Evolutionary conservation across 768 basidiomycete genomes (phyloP).

Genomic region (Collybia sp.): DNA sequence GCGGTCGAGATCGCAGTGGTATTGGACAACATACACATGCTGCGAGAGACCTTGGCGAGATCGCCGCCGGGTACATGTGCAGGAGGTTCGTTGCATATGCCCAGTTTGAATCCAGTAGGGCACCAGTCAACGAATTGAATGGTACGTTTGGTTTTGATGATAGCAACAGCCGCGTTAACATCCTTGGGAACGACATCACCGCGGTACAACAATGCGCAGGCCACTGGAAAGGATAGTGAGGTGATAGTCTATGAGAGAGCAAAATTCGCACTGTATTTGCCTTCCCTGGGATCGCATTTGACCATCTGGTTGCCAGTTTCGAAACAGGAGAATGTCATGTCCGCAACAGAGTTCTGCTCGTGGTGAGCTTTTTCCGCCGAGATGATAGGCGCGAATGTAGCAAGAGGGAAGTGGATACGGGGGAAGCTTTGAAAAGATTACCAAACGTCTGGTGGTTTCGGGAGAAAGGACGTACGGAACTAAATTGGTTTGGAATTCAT

Average conservation of each 20-base stretch:
- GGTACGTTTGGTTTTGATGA: slow-evolving; percentile 96
- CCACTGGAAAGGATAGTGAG: slow-evolving; percentile 50
- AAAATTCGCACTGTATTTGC: slow-evolving; percentile 85
- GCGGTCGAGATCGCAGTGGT: slow-evolving; percentile 92
- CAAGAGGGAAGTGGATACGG: slow-evolving; percentile 97
- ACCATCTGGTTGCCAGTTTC: slow-evolving; percentile 97
- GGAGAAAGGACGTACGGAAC: slow-evolving; percentile 84
- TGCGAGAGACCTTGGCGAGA: slow-evolving; percentile 88
- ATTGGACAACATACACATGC: slow-evolving; percentile 96
- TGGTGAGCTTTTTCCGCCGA: slow-evolving; percentile 94
- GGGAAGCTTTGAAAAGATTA: slow-evolving; percentile 62
- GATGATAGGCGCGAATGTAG: slow-evolving; percentile 92
- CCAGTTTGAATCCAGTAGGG: slow-evolving; percentile 97
- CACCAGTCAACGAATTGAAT: slow-evolving; percentile 99
- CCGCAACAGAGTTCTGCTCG: slow-evolving; percentile 95
- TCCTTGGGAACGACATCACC: slow-evolving; percentile 98
- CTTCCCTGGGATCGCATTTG: slow-evolving; percentile 91
- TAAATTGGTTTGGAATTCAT: slow-evolving; percentile 98
- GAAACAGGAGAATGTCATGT: slow-evolving; percentile 99
- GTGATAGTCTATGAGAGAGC: neutral
- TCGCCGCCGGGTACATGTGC: slow-evolving; percentile 92
- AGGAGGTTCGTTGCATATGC: slow-evolving; percentile 96
- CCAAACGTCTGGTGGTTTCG: slow-evolving; percentile 60
- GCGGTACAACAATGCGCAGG: slow-evolving; percentile 88
- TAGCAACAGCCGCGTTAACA: slow-evolving; percentile 86